Base-by-base conservation (phyloP, 352 stramenopile species). In the Hyphochytrium catenoides region DNA sequence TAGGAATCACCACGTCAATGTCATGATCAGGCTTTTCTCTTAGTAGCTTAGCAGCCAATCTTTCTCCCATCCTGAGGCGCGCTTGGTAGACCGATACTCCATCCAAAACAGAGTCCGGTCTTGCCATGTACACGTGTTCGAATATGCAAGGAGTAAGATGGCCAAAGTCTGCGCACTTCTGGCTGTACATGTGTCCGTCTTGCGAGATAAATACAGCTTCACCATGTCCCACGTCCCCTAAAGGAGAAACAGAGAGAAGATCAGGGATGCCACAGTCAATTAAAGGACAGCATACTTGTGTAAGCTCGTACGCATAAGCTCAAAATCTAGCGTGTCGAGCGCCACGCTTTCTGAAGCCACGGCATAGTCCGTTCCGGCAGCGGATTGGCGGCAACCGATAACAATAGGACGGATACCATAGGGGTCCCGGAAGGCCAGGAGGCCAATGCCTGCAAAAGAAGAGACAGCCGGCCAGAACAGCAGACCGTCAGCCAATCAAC, bases 121-220 rank as follows among this genome's bases (percentile, higher is more conserved):
- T 75, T 2, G 90, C 84, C 64, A 99, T 98, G 62, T 99, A 99
- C 25, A 99, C 91, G 58, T 98, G 95, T 65, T 99, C 92, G 52
- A 99, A 99, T 47, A 99, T 95, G 55, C 92, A 99, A n/a, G 91
- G 89, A 7, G 58, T 69, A 9, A 91, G 64, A 37, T 53, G 60
- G 8, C 61, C 50, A 26, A 59, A 37, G 8, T 58, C 47, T 26
- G 66, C 52, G 54, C 84, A 94, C 36, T 76, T 57, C 36, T 78
- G 72, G 8, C 65, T 75, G 34, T 75, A 66, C 21, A 94, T 73
- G 27, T 66, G 44, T 17, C 66, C 85, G 42, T 53, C 74, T 54
- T 78, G 65, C 50, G 61, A 83, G 44, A 98, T 75, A 26, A 97
- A 74, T 48, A 98, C 85, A 16, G 79, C 84, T 62, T 99, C 92